Conservation (phyloP, 495 filamentous ascomycete species). For the Opeltia flavorubescens region DNA sequence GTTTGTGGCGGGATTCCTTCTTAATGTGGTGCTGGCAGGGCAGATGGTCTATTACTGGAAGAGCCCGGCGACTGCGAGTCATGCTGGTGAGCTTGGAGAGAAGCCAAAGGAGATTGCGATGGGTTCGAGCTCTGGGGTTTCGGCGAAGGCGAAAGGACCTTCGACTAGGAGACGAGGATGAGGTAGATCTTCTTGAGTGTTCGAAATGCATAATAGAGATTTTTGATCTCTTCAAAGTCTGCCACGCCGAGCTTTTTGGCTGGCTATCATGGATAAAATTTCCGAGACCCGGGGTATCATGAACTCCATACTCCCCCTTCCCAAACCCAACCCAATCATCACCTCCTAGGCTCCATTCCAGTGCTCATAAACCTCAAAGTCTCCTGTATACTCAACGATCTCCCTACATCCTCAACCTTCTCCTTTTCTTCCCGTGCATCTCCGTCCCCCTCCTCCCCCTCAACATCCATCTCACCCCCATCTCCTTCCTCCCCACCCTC, state of each 20-base stretch:
- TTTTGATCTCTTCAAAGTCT: too few species aligned
- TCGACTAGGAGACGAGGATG: conserved; percentile 38
- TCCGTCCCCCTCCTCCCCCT: conserved; percentile 1
- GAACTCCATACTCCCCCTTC: conserved; percentile 52
- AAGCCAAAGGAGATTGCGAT: conserved; percentile 22
- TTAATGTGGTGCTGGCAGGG: conserved; percentile 72
- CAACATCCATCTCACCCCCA: conserved; percentile 40
- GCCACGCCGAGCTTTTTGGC: too few species aligned
- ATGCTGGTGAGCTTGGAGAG: conserved; percentile 25
- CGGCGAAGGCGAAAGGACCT: conserved; percentile 25
- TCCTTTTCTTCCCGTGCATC: conserved; percentile 26
- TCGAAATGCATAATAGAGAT: not conserved
- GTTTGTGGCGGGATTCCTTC: conserved; percentile 72
- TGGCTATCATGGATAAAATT: not conserved
- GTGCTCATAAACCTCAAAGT: conserved; percentile 13
- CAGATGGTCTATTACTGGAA: conserved; percentile 98
- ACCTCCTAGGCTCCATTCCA: conserved; percentile 44
- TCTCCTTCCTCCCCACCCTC: conserved; percentile 48
- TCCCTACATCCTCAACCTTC: conserved; percentile 30
- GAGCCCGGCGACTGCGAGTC: conserved; percentile 36
- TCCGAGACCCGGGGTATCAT: conserved; percentile 24
- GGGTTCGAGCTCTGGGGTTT: conserved; percentile 25
- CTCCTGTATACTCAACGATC: conserved; percentile 7
- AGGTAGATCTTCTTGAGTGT: not conserved
- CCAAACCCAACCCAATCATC: conserved; percentile 48